A percentile compares a stretch with the other conserved stretches of the same genome.
Evolutionary conservation across 345 rosid genomes (phyloP).

Genomic region (Brassica carinata): DNA sequence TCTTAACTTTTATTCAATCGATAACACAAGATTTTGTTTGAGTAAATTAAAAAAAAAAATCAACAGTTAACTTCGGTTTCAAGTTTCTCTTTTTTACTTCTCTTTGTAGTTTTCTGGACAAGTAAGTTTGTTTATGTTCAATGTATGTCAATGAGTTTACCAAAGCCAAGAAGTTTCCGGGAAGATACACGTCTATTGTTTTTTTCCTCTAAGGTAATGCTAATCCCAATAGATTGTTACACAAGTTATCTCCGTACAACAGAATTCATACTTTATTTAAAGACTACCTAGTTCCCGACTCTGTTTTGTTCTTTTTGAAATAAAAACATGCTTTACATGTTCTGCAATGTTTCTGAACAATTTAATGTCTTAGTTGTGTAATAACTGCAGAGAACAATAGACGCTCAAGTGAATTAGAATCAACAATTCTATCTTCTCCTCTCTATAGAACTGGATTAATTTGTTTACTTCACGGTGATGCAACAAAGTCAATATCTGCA

Average conservation of each 20-base stretch:
- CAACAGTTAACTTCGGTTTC: slow-evolving; percentile 25
- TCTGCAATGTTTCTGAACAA: slow-evolving; percentile 16
- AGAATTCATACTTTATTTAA: background rate
- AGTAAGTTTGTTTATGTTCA: slow-evolving; percentile 32
- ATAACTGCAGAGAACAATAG: background rate
- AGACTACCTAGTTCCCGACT: slow-evolving; percentile 10
- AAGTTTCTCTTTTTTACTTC: slow-evolving; percentile 10
- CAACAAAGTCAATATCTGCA: slow-evolving; percentile 36
- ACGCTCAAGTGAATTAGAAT: background rate
- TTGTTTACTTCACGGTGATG: slow-evolving; percentile 31
- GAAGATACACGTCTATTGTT: slow-evolving; percentile 24
- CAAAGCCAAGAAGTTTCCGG: slow-evolving; percentile 17
- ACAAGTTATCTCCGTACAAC: background rate
- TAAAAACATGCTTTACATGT: slow-evolving; percentile 22
- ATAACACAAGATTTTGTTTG: slow-evolving; percentile 22
- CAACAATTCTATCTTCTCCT: slow-evolving; percentile 3
- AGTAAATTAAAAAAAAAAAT: background rate
- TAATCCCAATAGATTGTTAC: background rate
- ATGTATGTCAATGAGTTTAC: slow-evolving; percentile 34
- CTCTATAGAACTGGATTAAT: background rate
- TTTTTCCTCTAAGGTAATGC: background rate
- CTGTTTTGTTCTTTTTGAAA: slow-evolving; percentile 14
- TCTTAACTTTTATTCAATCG: background rate
- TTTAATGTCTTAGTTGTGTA: background rate
- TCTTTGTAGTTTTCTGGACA: slow-evolving; percentile 14